Evolutionary conservation across 2,329 filamentous ascomycete genomes (phyloP).

Genomic region (Nemania diffusa): DNA sequence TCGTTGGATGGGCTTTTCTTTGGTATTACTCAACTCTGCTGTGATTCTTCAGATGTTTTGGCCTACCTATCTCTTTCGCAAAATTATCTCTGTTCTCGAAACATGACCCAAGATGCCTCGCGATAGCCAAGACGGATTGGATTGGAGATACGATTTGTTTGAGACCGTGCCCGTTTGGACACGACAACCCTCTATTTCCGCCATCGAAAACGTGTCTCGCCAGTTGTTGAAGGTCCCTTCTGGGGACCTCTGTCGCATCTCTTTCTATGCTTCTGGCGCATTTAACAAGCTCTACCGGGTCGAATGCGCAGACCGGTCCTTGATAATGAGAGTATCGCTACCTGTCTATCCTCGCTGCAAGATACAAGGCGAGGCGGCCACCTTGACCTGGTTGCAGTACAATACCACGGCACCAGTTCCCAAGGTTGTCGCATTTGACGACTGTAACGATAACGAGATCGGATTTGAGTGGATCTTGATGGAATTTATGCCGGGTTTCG

Average conservation of each 20-base stretch:
- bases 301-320: conserved; percentile 12
- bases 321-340: conserved; percentile 23
- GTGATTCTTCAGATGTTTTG: neutral
- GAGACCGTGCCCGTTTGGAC: conserved; percentile 16
- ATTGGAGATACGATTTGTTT: neutral
- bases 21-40: neutral
- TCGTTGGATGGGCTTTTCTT: neutral
- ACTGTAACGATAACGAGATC: conserved; percentile 22
- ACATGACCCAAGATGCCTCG: neutral
- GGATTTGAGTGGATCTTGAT: conserved; percentile 28
- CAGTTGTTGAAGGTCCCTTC: conserved; percentile 5
- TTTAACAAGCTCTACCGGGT: conserved; percentile 29
- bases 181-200: conserved; percentile 13
- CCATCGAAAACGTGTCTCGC: conserved; percentile 20
- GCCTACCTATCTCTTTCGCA: neutral
- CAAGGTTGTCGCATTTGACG: conserved; percentile 24
- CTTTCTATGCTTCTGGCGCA: conserved; percentile 11
- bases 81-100: neutral
- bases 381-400: conserved; percentile 13
- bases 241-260: conserved; percentile 4
- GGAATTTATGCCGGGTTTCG: conserved; percentile 23
- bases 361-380: conserved; percentile 17
- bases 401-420: conserved; percentile 18
- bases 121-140: conserved; percentile 16
- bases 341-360: conserved; percentile 24